Evolutionary conservation across 2,329 filamentous ascomycete species (phyloP).

Genomic region (Exophiala calicioides): DNA sequence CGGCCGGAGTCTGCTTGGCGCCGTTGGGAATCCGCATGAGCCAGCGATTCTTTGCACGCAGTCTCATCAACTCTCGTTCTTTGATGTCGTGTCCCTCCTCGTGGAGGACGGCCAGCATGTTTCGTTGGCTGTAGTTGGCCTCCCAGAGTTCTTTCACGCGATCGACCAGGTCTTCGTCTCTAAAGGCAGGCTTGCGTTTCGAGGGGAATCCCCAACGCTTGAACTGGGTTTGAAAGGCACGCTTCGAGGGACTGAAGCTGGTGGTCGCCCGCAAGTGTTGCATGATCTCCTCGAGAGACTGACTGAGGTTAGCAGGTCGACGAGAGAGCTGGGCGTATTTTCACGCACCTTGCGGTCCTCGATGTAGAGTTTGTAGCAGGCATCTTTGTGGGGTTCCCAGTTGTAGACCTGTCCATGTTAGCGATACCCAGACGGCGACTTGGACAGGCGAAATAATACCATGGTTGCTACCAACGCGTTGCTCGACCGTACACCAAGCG

Average conservation of each 20-base stretch:
- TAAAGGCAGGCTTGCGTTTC: slow-evolving; percentile 71
- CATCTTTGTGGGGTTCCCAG: slow-evolving; percentile 66
- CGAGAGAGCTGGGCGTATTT: background rate
- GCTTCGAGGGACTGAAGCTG: slow-evolving; percentile 73
- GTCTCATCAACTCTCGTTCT: slow-evolving; percentile 67
- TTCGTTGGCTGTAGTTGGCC: slow-evolving; percentile 67
- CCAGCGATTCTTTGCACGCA: slow-evolving; percentile 70
- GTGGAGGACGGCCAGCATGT: slow-evolving; percentile 71
- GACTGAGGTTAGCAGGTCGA: slow-evolving; percentile 7
- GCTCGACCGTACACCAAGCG: slow-evolving; percentile 27
- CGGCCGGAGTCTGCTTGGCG: slow-evolving; percentile 44
- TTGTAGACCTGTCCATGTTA: slow-evolving; percentile 53
- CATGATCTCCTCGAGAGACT: slow-evolving; percentile 71
- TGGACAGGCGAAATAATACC: slow-evolving; percentile 19
- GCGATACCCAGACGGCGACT: background rate
- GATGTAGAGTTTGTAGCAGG: slow-evolving; percentile 73
- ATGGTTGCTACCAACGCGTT: slow-evolving; percentile 24
- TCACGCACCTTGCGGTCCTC: slow-evolving; percentile 61
- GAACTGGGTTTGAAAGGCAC: slow-evolving; percentile 74
- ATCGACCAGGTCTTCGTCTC: slow-evolving; percentile 65
- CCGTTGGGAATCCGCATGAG: slow-evolving; percentile 63
- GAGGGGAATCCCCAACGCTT: slow-evolving; percentile 76
- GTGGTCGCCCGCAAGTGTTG: slow-evolving; percentile 65
- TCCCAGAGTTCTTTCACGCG: slow-evolving; percentile 79
- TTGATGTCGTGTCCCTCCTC: slow-evolving; percentile 74